phyloP scores from a whole-genome alignment of 768 basidiomycete species.

The Suillus discolor region DNA sequence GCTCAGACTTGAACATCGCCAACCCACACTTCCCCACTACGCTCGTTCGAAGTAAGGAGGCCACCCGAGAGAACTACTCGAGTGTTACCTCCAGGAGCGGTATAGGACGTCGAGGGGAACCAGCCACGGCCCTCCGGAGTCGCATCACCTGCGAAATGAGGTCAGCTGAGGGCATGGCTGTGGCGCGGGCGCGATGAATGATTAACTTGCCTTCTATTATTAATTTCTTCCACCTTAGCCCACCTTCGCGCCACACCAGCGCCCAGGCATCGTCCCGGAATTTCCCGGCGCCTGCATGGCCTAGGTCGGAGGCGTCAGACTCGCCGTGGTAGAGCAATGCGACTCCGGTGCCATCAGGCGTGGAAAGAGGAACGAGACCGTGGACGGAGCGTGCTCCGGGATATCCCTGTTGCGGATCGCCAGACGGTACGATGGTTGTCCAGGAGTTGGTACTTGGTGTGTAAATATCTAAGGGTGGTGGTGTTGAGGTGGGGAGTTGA shows the following conservation, averaged over 20 bases:
- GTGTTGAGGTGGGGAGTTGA: conserved; percentile 32
- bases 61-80: conserved; percentile 43
- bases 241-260: conserved; percentile 22
- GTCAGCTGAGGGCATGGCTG: neutral
- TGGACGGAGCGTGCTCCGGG: conserved; percentile 39
- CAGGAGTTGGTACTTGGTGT: conserved; percentile 25
- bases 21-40: conserved; percentile 45
- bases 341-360: conserved; percentile 10
- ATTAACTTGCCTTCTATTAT: conserved; percentile 10
- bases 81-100: conserved; percentile 23
- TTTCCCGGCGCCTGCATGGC: conserved; percentile 41
- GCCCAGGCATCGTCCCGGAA: conserved; percentile 45
- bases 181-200: neutral
- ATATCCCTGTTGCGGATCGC: conserved; percentile 29
- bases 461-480: conserved; percentile 38
- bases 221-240: conserved; percentile 32
- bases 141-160: conserved; percentile 4
- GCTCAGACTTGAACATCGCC: conserved; percentile 31
- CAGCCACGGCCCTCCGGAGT: conserved; percentile 43
- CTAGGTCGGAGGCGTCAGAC: conserved; percentile 34
- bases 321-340: conserved; percentile 42
- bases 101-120: conserved; percentile 38
- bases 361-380: conserved; percentile 32
- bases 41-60: conserved; percentile 41
- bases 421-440: conserved; percentile 24